These are phyloP conservation scores for Taxawa tesnikishii DNA, from an alignment of 2,329 filamentous ascomycete species.

Conservation along the genomic window DNA sequence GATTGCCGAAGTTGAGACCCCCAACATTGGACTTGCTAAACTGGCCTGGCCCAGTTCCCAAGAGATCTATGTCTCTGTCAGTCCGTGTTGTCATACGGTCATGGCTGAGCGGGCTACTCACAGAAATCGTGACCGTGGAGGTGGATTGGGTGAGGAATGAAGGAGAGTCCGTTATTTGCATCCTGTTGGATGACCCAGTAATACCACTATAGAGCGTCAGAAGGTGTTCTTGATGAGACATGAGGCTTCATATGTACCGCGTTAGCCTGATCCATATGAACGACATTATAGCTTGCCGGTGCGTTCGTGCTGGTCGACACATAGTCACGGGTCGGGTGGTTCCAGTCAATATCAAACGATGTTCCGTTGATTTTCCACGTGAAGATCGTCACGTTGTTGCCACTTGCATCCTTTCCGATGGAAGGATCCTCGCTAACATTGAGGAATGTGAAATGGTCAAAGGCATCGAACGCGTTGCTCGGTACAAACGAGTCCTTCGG, in stretches of 20 bases:
- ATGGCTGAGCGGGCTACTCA: too few species aligned
- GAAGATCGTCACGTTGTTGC: conserved; percentile 12
- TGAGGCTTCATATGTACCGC: too few species aligned
- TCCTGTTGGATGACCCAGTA: conserved; percentile 23
- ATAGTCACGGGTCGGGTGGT: conserved; percentile 23
- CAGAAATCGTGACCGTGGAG: conserved; percentile 7
- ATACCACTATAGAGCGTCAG: conserved; percentile 13
- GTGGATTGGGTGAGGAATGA: conserved; percentile 10
- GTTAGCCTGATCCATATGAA: not conserved
- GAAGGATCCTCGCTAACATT: too few species aligned
- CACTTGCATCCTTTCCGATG: too few species aligned
- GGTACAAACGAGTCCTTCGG: too few species aligned
- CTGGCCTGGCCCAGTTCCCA: conserved; percentile 5
- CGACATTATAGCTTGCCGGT: not conserved
- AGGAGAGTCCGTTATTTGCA: conserved; percentile 7
- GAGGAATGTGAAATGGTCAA: too few species aligned
- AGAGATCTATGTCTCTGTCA: too few species aligned
- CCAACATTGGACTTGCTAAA: conserved; percentile 13
- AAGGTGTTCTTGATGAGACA: too few species aligned
- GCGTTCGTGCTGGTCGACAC: too few species aligned
- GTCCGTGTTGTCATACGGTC: too few species aligned
- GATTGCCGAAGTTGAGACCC: conserved; percentile 22
- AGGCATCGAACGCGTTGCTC: too few species aligned
- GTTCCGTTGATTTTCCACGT: conserved; percentile 28
- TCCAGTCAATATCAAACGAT: conserved; percentile 23